Evolutionary conservation across 2,329 filamentous ascomycete genomes (phyloP).

Genomic region (Tolypocladium endophyticum): DNA sequence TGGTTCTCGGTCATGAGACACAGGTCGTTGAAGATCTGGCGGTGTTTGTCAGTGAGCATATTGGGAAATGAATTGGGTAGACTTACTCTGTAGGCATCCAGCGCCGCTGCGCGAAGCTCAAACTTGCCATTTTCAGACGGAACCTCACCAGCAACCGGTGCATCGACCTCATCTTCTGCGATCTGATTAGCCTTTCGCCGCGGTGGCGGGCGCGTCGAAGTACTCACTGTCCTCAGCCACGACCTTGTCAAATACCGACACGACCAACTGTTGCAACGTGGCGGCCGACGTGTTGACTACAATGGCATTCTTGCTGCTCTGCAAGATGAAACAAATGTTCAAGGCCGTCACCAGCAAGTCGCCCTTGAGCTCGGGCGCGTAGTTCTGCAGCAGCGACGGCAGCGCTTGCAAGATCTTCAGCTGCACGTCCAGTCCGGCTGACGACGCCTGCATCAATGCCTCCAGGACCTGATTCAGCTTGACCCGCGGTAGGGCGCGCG

Average conservation of each 20-base stretch:
- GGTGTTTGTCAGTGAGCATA: neutral
- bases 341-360: slow-evolving; percentile 72
- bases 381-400: slow-evolving; percentile 83
- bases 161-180: slow-evolving; percentile 34
- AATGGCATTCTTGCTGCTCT: slow-evolving; percentile 83
- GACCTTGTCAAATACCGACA: slow-evolving; percentile 89
- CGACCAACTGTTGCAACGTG: slow-evolving; percentile 89
- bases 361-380: slow-evolving; percentile 68
- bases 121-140: slow-evolving; percentile 54
- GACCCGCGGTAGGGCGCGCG: slow-evolving; percentile 65
- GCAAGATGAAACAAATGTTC: slow-evolving; percentile 84
- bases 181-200: neutral
- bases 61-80: neutral
- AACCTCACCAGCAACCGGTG: slow-evolving; percentile 54
- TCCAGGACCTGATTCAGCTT: slow-evolving; percentile 80
- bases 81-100: slow-evolving; percentile 70
- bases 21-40: slow-evolving; percentile 77
- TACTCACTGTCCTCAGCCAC: slow-evolving; percentile 65
- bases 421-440: slow-evolving; percentile 75
- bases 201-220: neutral
- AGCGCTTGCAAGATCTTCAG: slow-evolving; percentile 91
- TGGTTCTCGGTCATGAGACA: slow-evolving; percentile 81
- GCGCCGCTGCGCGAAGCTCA: slow-evolving; percentile 61
- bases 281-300: slow-evolving; percentile 94
- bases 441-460: slow-evolving; percentile 76